Conservation (phyloP, 73 alveolate species). For the Paramecium primaurelia region DNA sequence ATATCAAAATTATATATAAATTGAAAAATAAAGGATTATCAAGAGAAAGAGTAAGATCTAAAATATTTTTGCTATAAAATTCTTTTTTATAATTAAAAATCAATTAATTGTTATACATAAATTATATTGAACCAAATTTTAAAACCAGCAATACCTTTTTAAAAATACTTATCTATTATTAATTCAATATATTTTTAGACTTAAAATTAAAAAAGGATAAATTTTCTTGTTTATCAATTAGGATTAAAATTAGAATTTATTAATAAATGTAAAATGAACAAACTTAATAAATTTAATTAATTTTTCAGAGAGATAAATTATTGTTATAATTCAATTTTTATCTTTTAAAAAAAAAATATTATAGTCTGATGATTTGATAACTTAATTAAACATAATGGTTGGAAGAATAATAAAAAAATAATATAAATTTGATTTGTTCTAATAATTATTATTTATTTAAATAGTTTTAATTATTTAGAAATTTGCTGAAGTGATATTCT, state of each 20-base stretch:
- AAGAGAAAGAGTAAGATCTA: too few relatives aligned
- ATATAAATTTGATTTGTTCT: background rate
- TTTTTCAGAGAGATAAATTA: background rate
- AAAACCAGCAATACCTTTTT: too few relatives aligned
- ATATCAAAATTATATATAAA: too few relatives aligned
- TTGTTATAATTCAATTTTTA: too few relatives aligned
- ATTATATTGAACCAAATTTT: background rate
- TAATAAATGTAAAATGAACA: background rate
- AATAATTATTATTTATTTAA: background rate
- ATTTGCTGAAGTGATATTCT: background rate
- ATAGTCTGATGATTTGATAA: too few relatives aligned
- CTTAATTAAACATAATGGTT: background rate
- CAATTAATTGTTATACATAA: too few relatives aligned
- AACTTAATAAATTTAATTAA: background rate
- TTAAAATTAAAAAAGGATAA: background rate
- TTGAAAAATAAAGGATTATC: too few relatives aligned
- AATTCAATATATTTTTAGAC: background rate
- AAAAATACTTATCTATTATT: background rate
- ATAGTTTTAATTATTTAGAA: background rate
- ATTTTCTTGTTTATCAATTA: background rate
- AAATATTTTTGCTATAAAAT: too few relatives aligned
- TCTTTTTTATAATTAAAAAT: too few relatives aligned
- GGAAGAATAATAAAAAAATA: background rate
- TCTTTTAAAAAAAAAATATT: too few relatives aligned
- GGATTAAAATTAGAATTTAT: background rate